Evolutionary conservation across 2,329 filamentous ascomycete species (phyloP).

Genomic region (Lecanicillium sp.): DNA sequence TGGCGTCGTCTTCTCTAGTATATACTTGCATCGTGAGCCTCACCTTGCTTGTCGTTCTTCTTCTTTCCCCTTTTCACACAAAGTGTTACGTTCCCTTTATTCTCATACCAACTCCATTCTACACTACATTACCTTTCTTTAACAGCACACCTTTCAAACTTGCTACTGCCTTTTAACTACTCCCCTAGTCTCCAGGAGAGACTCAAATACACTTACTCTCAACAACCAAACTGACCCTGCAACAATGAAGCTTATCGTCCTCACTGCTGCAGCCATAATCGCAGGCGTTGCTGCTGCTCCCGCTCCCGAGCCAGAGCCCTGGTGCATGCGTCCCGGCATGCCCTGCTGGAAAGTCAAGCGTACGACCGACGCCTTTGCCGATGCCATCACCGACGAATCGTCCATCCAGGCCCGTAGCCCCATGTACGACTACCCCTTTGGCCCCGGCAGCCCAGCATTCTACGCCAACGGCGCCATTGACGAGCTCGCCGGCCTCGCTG

Average conservation of each 20-base stretch:
- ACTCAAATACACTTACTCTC: not conserved
- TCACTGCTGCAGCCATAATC: slow-evolving; percentile 4
- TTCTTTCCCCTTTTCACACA: too few species aligned
- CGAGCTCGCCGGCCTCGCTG: slow-evolving; percentile 28
- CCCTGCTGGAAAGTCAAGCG: slow-evolving; percentile 34
- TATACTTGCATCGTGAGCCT: too few species aligned
- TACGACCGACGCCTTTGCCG: slow-evolving; percentile 25
- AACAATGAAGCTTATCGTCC: not conserved
- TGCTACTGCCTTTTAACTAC: too few species aligned
- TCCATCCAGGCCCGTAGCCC: slow-evolving; percentile 17
- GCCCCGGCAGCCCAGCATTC: slow-evolving; percentile 26
- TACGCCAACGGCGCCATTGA: slow-evolving; percentile 28
- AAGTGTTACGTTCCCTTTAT: too few species aligned
- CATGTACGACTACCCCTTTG: slow-evolving; percentile 20
- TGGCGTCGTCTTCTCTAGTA: too few species aligned
- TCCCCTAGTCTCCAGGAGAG: not conserved
- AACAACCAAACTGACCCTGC: not conserved
- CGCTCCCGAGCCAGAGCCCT: slow-evolving; percentile 13
- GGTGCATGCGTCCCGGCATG: slow-evolving; percentile 26
- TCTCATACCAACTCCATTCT: too few species aligned
- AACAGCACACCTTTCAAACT: too few species aligned
- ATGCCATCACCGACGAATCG: slow-evolving; percentile 17
- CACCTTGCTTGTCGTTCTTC: too few species aligned
- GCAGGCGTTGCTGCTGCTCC: slow-evolving; percentile 5
- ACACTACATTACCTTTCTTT: too few species aligned